A percentile compares a stretch with the other conserved stretches of the same genome.
Conservation (phyloP, 768 basidiomycete species). For the Lactarius trivialis region DNA sequence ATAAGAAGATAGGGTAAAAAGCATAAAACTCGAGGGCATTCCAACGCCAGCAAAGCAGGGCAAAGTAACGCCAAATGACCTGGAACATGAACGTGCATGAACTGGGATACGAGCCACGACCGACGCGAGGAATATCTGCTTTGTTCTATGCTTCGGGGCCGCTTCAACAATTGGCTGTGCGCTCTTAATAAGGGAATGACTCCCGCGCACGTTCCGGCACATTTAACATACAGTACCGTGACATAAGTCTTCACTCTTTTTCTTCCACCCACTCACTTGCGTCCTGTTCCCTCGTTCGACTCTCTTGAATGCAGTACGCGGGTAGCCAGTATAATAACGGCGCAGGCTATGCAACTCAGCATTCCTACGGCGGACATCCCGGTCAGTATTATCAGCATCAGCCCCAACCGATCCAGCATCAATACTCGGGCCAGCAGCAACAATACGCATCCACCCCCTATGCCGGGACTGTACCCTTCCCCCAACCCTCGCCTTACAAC, state of each 20-base stretch:
- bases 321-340: slow-evolving; percentile 14
- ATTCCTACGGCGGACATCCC: slow-evolving; percentile 2
- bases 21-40: background rate
- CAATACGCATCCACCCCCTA: slow-evolving; percentile 16
- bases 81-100: background rate
- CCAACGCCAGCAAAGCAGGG: background rate
- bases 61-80: background rate
- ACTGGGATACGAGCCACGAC: background rate
- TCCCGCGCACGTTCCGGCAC: slow-evolving; percentile 16
- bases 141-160: background rate
- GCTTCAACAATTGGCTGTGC: background rate
- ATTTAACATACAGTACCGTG: background rate
- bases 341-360: slow-evolving; percentile 3
- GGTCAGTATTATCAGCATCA: slow-evolving; percentile 19
- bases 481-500: slow-evolving; percentile 12
- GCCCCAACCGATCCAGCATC: slow-evolving; percentile 21
- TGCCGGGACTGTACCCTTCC: slow-evolving; percentile 8
- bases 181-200: slow-evolving; percentile 21
- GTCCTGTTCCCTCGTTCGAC: background rate
- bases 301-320: slow-evolving; percentile 14
- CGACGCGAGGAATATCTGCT: background rate
- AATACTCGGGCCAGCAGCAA: slow-evolving; percentile 21
- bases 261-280: slow-evolving; percentile 1
- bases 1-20: background rate
- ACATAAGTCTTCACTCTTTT: slow-evolving; percentile 5